Percentiles rank a stretch among this genome's conserved stretches.
Evolutionary conservation across 768 basidiomycete species (phyloP).

Genomic region (Trametes villosa): DNA sequence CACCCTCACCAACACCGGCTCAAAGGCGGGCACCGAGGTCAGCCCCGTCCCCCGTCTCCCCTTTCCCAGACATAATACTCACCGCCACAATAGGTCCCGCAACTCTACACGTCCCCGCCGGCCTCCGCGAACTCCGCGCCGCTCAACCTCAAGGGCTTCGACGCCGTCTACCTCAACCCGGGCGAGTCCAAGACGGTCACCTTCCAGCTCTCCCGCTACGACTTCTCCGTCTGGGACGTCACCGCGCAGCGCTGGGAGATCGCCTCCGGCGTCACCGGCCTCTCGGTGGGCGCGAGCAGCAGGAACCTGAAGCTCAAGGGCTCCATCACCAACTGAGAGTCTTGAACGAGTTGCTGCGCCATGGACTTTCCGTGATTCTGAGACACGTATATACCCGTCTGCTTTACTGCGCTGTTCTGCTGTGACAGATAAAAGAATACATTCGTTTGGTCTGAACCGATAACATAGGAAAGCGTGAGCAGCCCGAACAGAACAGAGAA

Average conservation of each 20-base stretch:
- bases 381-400: background rate
- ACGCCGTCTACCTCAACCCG: conserved; percentile 42
- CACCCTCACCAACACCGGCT: conserved; percentile 56
- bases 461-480: conserved; percentile 16
- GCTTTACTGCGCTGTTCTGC: background rate
- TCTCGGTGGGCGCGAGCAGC: conserved; percentile 73
- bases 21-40: conserved; percentile 58
- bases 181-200: conserved; percentile 35
- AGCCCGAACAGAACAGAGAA: conserved; percentile 6
- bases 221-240: conserved; percentile 45
- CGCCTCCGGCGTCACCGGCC: conserved; percentile 55
- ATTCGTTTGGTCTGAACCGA: conserved; percentile 1
- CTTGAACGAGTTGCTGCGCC: no score
- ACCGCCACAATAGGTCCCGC: conserved; percentile 46
- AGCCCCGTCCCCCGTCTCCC: background rate
- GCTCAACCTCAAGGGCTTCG: conserved; percentile 58
- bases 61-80: background rate
- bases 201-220: conserved; percentile 37
- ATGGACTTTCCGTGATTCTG: no score
- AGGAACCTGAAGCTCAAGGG: conserved; percentile 60
- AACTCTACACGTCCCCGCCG: conserved; percentile 58
- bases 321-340: conserved; percentile 32
- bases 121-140: conserved; percentile 53
- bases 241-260: conserved; percentile 45
- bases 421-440: conserved; percentile 1